A percentile compares a stretch with the other conserved stretches of the same genome.
These are phyloP conservation scores for Penicillium palitans DNA, from an alignment of 2,329 filamentous ascomycete species.

Conservation along the genomic window DNA sequence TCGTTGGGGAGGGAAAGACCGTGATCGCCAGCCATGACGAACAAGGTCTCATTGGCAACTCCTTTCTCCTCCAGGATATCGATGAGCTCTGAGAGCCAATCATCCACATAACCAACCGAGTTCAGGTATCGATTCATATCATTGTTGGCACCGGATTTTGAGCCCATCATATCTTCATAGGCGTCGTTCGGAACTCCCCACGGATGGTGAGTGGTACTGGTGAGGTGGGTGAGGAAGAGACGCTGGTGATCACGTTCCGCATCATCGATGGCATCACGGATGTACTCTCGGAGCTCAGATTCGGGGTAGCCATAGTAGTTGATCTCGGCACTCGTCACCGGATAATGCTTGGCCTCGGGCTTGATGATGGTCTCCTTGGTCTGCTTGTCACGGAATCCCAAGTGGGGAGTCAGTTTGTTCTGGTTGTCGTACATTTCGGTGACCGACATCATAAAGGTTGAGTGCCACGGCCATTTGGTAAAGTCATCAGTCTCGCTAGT, in stretches of 20 bases:
- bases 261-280: constrained; percentile 36
- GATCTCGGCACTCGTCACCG: constrained; percentile 26
- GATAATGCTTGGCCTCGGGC: constrained; percentile 29
- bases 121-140: constrained; percentile 35
- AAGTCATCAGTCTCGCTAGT: constrained; percentile 28
- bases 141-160: constrained; percentile 21
- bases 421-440: constrained; percentile 35
- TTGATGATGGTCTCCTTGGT: constrained; percentile 30
- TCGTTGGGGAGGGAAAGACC: constrained; percentile 40
- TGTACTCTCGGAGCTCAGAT: constrained; percentile 33
- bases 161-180: constrained; percentile 26
- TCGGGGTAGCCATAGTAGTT: constrained; percentile 39
- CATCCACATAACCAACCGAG: constrained; percentile 34
- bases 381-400: constrained; percentile 32
- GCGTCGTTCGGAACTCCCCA: constrained; percentile 33
- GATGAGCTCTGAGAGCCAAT: constrained; percentile 35
- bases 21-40: constrained; percentile 39
- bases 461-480: constrained; percentile 36
- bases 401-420: constrained; percentile 25
- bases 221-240: constrained; percentile 37
- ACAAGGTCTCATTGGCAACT: constrained; percentile 34
- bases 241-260: constrained; percentile 33
- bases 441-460: constrained; percentile 37
- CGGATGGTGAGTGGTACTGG: constrained; percentile 37
- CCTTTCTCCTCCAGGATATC: constrained; percentile 34